phyloP scores from a whole-genome alignment of 306 rosid genomes.

The Pachyrhizus erosus region DNA sequence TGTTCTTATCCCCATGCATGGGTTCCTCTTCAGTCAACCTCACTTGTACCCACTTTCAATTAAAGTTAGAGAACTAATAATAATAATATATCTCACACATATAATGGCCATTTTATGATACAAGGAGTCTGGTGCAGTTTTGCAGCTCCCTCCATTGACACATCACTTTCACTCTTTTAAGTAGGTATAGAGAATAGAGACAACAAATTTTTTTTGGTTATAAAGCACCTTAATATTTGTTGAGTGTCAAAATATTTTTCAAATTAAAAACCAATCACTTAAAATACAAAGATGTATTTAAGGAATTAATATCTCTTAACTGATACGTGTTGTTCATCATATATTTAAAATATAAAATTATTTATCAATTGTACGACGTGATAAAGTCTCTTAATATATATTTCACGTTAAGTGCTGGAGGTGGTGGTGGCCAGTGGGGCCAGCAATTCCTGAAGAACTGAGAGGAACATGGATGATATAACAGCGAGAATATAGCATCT shows the following conservation, averaged over 20 bases:
- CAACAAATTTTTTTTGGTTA: not conserved
- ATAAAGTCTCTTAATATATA: not conserved
- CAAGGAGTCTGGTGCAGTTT: slow-evolving; percentile 48
- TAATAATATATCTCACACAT: slow-evolving; percentile 33
- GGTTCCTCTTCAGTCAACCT: slow-evolving; percentile 51
- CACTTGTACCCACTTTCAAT: slow-evolving; percentile 39
- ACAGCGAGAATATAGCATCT: slow-evolving; percentile 49
- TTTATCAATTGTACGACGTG: not conserved
- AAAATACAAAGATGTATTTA: no score
- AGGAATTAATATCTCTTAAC: no score
- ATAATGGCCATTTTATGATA: slow-evolving; percentile 39
- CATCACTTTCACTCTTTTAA: slow-evolving; percentile 45
- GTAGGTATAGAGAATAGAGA: slow-evolving; percentile 26
- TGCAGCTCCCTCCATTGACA: slow-evolving; percentile 34
- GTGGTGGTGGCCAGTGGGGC: slow-evolving; percentile 28
- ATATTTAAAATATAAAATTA: no score
- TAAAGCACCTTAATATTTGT: not conserved
- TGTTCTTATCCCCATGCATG: slow-evolving; percentile 52
- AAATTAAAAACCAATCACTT: no score
- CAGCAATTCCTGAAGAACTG: not conserved
- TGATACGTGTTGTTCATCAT: no score
- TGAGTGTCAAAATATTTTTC: not conserved
- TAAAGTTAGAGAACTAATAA: slow-evolving; percentile 29
- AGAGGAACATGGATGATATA: slow-evolving; percentile 21
- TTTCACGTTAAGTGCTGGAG: not conserved